Evolutionary conservation across 1,139 yeast species (phyloP).

Genomic region (Kodamaea fungicola): DNA sequence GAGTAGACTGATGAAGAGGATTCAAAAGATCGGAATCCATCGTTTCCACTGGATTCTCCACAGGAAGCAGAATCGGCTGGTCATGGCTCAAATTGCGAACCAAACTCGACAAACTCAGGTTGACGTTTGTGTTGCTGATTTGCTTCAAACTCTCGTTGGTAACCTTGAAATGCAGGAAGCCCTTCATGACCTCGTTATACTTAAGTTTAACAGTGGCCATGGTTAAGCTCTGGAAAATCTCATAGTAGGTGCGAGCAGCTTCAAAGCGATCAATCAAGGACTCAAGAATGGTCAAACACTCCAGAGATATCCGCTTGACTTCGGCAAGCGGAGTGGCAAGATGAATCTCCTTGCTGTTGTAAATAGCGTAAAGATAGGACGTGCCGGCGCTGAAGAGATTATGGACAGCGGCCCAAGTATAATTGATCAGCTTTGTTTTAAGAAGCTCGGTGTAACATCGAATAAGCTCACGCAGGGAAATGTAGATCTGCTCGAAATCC

Average conservation of each 20-base stretch:
- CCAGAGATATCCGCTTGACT: constrained; percentile 52
- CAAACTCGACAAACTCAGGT: constrained; percentile 37
- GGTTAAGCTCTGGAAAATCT: constrained; percentile 66
- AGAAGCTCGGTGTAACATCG: constrained; percentile 58
- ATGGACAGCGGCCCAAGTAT: constrained; percentile 93
- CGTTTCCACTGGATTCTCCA: not conserved
- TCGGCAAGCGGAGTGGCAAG: constrained; percentile 44
- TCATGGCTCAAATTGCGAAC: constrained; percentile 26
- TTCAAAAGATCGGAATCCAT: constrained; percentile 2
- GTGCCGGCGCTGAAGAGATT: constrained; percentile 88
- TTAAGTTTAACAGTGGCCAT: constrained; percentile 68
- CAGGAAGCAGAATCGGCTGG: not conserved
- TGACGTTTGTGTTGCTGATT: constrained; percentile 34
- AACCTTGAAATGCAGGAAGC: constrained; percentile 13
- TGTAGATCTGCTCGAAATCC: constrained; percentile 57
- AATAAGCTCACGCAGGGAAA: constrained; percentile 65
- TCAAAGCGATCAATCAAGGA: constrained; percentile 70
- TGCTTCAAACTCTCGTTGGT: constrained; percentile 16
- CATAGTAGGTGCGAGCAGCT: constrained; percentile 71
- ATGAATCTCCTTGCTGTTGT: constrained; percentile 59
- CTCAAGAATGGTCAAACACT: constrained; percentile 58
- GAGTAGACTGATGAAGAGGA: constrained; percentile 1
- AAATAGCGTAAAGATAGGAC: constrained; percentile 72
- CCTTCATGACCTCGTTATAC: constrained; percentile 42
- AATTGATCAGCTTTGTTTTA: constrained; percentile 59